Evolutionary conservation across 192 early-diverging fungal genomes (phyloP), one percentile per base, ranked within the genome.

Genomic region (Podochytrium sp.): DNA sequence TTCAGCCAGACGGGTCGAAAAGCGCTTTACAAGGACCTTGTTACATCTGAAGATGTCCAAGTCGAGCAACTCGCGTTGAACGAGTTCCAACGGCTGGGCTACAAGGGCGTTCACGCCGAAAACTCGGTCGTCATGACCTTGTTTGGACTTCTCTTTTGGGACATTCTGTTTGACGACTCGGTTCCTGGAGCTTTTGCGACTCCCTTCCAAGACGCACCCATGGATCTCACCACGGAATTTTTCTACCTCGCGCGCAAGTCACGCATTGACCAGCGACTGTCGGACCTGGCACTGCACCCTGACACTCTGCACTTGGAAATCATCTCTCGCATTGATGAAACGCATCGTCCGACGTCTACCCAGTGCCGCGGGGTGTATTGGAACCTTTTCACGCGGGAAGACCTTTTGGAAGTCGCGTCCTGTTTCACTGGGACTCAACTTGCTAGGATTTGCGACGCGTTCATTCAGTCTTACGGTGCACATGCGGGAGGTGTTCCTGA

Each of bases 401-500:
- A 79, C 16, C 12, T 81, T 3, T 10, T 77, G 23, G 73, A 78
- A 42, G 33, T 86, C 2, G 56, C 71, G 23, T 40, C 72, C 10
- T 77, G 80, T 32, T 60, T 86, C 10, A 78, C 69, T 3, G 72
- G 65, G 14, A 41, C 41, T 32, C 74, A 76, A 60, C 34, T 83
- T 7, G 58, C 79, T 10, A 20, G 51, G 30, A 76, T 83, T 32
- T 79, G 77, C 39, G 29, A 60, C 41, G 65, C 62, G 39, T 83
- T 71, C 64, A 76, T 71, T 30, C 42, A 79, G 49, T 67, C 47
- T 10, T 83, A 83, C 52, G 72, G 74, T 70, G 80, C 81, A 10
- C 81, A 82, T 53, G 52, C 63, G 29, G 81, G 81, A 18, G 84
- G 84, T 3, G 65, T 86, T 20, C 84, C 84, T 23, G 84, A 86